A percentile compares a stretch with the other conserved stretches of the same genome.
Conservation (phyloP, 2,329 filamentous ascomycete species). For the Pezicula radicicola region DNA sequence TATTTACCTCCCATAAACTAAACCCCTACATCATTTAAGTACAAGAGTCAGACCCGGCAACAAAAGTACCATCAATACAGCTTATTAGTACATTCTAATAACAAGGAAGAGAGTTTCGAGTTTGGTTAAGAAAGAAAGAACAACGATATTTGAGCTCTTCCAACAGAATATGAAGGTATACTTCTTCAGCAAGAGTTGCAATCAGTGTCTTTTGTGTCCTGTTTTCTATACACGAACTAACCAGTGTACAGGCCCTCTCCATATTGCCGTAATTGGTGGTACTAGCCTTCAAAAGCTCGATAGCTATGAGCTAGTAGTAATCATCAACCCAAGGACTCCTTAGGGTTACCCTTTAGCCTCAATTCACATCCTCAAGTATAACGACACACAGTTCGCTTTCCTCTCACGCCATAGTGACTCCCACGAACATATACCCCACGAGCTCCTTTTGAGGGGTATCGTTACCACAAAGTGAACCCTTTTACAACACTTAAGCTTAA, state of each 20-base stretch:
- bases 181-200: neutral
- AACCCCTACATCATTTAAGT: too few species aligned
- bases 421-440: constrained; percentile 89
- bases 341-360: constrained; percentile 78
- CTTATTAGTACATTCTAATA: too few species aligned
- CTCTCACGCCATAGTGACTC: constrained; percentile 86
- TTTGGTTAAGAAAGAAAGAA: too few species aligned
- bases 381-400: constrained; percentile 81
- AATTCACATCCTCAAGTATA: constrained; percentile 86
- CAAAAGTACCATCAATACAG: too few species aligned
- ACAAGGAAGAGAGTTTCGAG: too few species aligned
- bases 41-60: too few species aligned
- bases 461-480: too few species aligned
- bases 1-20: too few species aligned
- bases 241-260: constrained; percentile 56
- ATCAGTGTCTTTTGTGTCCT: neutral
- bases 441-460: constrained; percentile 93
- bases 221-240: neutral
- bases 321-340: constrained; percentile 73
- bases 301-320: constrained; percentile 80
- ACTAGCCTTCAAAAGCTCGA: constrained; percentile 88
- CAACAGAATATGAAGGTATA: constrained; percentile 21
- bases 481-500: too few species aligned
- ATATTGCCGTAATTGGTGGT: constrained; percentile 88
- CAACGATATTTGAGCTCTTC: too few species aligned